A percentile compares a stretch with the other conserved stretches of the same genome.
Conservation (phyloP, 176 grass and related monocot genomes). For the Thinopyrum elongatum region DNA sequence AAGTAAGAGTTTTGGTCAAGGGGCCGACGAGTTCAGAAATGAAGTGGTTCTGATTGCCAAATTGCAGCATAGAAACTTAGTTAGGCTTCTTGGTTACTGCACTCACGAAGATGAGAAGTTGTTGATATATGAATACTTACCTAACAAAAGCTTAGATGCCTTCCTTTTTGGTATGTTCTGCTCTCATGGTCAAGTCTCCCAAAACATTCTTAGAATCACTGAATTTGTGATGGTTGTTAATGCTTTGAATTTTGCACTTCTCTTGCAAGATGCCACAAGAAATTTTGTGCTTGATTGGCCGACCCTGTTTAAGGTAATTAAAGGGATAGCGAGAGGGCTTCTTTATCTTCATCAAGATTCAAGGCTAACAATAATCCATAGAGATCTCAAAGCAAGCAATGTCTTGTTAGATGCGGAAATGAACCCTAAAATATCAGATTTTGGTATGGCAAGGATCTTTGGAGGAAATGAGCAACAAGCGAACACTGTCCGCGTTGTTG, state of each 20-base stretch:
- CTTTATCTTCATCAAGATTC: constrained; percentile 59
- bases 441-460: constrained; percentile 50
- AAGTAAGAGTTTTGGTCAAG: constrained; percentile 30
- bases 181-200: background rate
- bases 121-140: constrained; percentile 53
- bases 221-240: too few relatives aligned
- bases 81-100: constrained; percentile 38
- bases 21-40: constrained; percentile 41
- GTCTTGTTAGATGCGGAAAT: constrained; percentile 44
- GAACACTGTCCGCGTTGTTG: constrained; percentile 29
- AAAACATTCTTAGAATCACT: background rate
- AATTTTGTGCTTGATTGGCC: constrained; percentile 24
- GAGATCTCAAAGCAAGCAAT: constrained; percentile 48
- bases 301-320: constrained; percentile 31
- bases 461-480: constrained; percentile 13
- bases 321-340: constrained; percentile 38
- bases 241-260: background rate
- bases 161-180: constrained; percentile 37
- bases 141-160: constrained; percentile 55
- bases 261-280: background rate
- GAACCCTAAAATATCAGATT: constrained; percentile 56
- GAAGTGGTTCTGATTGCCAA: constrained; percentile 57
- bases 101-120: constrained; percentile 47
- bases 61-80: constrained; percentile 55
- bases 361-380: constrained; percentile 43